phyloP scores from a whole-genome alignment of 148 eudicot genomes.

The Rhododendron mucronatum region DNA sequence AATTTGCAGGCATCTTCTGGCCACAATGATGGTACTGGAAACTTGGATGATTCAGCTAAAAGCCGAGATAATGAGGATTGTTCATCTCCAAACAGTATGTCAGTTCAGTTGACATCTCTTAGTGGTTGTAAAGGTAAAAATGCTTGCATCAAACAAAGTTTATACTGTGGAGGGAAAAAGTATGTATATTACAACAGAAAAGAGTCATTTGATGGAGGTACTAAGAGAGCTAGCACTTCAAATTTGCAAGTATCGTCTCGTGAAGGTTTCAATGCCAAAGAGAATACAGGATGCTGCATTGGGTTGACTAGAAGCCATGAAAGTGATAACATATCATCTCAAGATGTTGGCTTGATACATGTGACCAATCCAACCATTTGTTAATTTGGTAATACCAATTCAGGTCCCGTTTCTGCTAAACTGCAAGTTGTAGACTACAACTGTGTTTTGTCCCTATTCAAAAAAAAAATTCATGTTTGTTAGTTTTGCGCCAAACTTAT shows the following conservation, averaged over 20 bases:
- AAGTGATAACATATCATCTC: background rate
- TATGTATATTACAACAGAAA: background rate
- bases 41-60: background rate
- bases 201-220: constrained; percentile 1
- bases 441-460: too few species aligned
- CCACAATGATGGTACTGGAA: background rate
- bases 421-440: background rate
- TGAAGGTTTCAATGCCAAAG: constrained; percentile 4
- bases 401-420: background rate
- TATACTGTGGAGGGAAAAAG: background rate
- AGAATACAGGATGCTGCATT: background rate
- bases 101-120: background rate
- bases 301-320: background rate
- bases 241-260: constrained; percentile 5
- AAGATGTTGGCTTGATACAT: background rate
- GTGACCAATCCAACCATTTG: background rate
- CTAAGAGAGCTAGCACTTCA: background rate
- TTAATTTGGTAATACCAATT: constrained; percentile 1
- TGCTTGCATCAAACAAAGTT: background rate
- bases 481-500: too few species aligned
- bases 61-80: background rate
- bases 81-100: background rate
- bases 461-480: too few species aligned
- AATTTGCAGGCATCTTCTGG: background rate
- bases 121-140: background rate